Conservation (phyloP, 2,329 filamentous ascomycete genomes). For the Fusarium burgessii region DNA sequence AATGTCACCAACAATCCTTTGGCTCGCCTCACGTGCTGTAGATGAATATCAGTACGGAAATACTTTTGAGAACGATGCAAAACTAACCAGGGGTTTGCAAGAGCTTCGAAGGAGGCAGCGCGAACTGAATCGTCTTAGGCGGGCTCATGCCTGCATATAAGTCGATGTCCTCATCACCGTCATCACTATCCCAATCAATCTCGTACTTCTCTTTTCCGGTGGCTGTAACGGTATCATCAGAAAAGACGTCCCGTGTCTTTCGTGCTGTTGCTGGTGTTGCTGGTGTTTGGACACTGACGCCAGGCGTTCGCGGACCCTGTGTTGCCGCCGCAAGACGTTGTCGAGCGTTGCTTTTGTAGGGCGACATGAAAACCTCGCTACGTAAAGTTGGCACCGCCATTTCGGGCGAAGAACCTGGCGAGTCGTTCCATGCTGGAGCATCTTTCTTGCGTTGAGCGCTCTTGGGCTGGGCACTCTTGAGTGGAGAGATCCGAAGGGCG, state of each 20-base stretch:
- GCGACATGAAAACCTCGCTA: slow-evolving; percentile 86
- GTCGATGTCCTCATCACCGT: slow-evolving; percentile 72
- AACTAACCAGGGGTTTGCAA: slow-evolving; percentile 81
- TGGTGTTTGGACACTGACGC: slow-evolving; percentile 88
- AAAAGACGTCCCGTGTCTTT: slow-evolving; percentile 64
- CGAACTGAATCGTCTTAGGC: slow-evolving; percentile 93
- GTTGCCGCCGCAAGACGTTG: slow-evolving; percentile 58
- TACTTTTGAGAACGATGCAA: background rate
- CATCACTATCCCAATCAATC: slow-evolving; percentile 81
- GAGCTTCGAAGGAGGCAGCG: slow-evolving; percentile 79
- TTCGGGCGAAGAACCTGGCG: slow-evolving; percentile 79
- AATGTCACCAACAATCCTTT: slow-evolving; percentile 83
- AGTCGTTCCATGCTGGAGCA: slow-evolving; percentile 62
- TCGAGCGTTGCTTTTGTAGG: slow-evolving; percentile 63
- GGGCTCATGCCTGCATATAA: slow-evolving; percentile 82
- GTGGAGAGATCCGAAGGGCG: slow-evolving; percentile 58
- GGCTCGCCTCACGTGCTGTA: slow-evolving; percentile 81
- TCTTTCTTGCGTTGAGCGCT: slow-evolving; percentile 52
- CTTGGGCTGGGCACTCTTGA: slow-evolving; percentile 55
- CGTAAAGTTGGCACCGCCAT: slow-evolving; percentile 85
- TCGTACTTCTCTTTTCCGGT: slow-evolving; percentile 60
- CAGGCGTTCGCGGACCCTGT: slow-evolving; percentile 75
- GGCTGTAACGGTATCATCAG: slow-evolving; percentile 39
- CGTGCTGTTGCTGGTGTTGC: slow-evolving; percentile 64
- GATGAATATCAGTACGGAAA: background rate